These are phyloP conservation scores for Massospora cicadina DNA, from an alignment of 371 early-diverging fungal genomes.

Conservation along the genomic window DNA sequence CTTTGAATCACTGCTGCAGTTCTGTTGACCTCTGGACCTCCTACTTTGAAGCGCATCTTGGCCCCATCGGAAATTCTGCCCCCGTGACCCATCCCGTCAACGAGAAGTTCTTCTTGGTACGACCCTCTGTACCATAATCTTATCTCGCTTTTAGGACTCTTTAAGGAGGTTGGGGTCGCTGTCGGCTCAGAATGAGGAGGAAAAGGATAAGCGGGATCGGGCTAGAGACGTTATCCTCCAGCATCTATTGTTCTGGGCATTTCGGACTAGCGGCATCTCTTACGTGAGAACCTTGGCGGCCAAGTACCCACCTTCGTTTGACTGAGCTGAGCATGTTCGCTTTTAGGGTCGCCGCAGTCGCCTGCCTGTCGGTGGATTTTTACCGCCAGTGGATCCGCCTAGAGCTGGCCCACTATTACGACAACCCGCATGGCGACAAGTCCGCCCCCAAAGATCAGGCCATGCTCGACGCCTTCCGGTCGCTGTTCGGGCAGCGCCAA, in stretches of 20 bases:
- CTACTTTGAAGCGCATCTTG: background rate
- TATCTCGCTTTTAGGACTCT: background rate
- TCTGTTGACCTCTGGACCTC: background rate
- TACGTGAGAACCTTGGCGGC: background rate
- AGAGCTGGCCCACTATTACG: background rate
- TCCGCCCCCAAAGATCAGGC: background rate
- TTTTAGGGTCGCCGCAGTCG: background rate
- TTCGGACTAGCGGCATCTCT: background rate
- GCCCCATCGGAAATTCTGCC: background rate
- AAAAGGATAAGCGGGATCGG: background rate
- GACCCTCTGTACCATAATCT: too few relatives aligned
- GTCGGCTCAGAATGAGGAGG: background rate
- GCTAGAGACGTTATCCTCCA: background rate
- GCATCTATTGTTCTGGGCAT: background rate
- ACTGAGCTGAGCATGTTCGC: background rate
- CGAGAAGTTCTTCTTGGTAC: background rate
- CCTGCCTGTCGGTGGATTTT: background rate
- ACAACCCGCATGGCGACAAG: background rate
- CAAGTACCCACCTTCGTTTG: background rate
- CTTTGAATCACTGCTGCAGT: background rate
- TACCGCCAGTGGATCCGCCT: conserved; percentile 1
- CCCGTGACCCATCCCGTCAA: background rate
- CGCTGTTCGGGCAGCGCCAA: background rate
- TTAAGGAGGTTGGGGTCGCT: background rate
- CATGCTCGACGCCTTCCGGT: background rate